Conservation (phyloP, 441 rosid genomes). For the Biscutella laevigata region DNA sequence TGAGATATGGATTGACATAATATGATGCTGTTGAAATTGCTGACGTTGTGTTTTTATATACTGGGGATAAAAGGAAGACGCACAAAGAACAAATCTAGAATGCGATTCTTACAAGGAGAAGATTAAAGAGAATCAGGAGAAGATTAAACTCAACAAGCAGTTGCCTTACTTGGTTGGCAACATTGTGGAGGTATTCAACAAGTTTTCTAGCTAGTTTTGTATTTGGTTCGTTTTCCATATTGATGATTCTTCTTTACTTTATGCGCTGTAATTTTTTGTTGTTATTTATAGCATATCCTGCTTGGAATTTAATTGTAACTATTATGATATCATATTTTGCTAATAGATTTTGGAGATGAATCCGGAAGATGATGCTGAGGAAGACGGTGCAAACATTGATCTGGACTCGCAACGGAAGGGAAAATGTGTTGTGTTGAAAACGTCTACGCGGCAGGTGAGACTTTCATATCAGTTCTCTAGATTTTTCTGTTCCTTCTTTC, state of each 20-base stretch:
- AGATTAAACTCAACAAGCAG: constrained; percentile 96
- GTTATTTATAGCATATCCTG: neutral
- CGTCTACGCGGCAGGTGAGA: constrained; percentile 88
- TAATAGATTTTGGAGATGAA: constrained; percentile 85
- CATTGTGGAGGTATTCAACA: constrained; percentile 69
- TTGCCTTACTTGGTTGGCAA: constrained; percentile 94
- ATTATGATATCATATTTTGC: neutral
- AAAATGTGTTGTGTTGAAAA: constrained; percentile 94
- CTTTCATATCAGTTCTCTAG: neutral
- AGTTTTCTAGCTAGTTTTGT: neutral
- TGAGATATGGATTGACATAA: neutral
- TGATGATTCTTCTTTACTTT: neutral
- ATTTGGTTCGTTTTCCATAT: neutral
- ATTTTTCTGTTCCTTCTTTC: neutral
- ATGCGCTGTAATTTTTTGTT: neutral
- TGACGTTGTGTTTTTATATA: neutral
- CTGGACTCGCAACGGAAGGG: constrained; percentile 97
- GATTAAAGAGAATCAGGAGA: constrained; percentile 93
- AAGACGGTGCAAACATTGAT: constrained; percentile 95
- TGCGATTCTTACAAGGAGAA: constrained; percentile 82
- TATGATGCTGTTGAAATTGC: neutral
- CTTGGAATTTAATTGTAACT: neutral
- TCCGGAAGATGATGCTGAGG: constrained; percentile 98
- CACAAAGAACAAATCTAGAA: constrained; percentile 76
- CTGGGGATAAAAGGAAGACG: constrained; percentile 56